Evolutionary conservation across 1,139 yeast species (phyloP).

Genomic region (Candida glucosophila): DNA sequence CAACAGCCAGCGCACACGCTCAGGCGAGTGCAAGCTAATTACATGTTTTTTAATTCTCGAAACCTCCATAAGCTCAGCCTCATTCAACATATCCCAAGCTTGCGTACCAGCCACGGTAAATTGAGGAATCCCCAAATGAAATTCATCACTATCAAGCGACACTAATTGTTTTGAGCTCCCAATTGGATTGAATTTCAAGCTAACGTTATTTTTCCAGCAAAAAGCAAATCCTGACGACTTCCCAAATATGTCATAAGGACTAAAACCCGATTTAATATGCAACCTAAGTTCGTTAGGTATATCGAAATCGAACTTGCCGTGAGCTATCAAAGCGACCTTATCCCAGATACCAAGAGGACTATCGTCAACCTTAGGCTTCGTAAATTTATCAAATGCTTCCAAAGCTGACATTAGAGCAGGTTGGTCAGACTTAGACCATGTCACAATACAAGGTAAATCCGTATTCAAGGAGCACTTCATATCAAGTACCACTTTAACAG

Average conservation of each 20-base stretch:
- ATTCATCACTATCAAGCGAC: constrained; percentile 55
- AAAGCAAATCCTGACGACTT: constrained; percentile 72
- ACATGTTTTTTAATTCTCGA: constrained; percentile 29
- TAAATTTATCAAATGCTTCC: constrained; percentile 46
- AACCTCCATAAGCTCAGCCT: constrained; percentile 6
- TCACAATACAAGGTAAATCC: constrained; percentile 31
- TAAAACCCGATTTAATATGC: constrained; percentile 57
- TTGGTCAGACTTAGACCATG: constrained; percentile 38
- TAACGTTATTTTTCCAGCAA: constrained; percentile 65
- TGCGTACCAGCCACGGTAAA: constrained; percentile 28
- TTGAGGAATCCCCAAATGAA: constrained; percentile 60
- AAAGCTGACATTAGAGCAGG: constrained; percentile 29
- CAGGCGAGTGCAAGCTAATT: constrained; percentile 30
- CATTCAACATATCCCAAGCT: constrained; percentile 27
- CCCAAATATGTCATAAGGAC: constrained; percentile 69
- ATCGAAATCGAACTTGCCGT: constrained; percentile 47
- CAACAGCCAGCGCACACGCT: constrained; percentile 33
- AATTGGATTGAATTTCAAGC: constrained; percentile 50
- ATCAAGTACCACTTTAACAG: constrained; percentile 34
- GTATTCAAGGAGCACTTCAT: constrained; percentile 25
- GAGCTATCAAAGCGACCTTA: constrained; percentile 29
- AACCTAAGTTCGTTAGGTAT: constrained; percentile 42
- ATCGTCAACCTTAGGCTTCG: constrained; percentile 71
- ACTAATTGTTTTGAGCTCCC: constrained; percentile 58
- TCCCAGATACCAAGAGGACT: constrained; percentile 80